Evolutionary conservation across 2,329 filamentous ascomycete species (phyloP).

Genomic region (Magnaporthales sp.): DNA sequence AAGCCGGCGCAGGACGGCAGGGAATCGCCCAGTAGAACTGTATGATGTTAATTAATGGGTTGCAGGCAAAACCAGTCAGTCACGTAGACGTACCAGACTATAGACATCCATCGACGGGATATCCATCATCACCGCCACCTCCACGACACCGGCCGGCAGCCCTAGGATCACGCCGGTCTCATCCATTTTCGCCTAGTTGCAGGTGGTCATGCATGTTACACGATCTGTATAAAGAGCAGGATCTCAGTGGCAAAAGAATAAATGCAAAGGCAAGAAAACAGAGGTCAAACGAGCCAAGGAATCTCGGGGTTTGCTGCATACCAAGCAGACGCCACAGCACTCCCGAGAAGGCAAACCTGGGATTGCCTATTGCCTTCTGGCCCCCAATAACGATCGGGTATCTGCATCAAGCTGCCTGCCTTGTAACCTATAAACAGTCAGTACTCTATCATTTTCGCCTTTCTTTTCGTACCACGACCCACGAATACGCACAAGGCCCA

Average conservation of each 20-base stretch:
- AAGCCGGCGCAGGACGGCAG: not conserved
- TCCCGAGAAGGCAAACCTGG: not conserved
- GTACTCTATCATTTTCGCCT: not conserved
- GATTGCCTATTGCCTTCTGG: not conserved
- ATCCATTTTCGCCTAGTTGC: not conserved
- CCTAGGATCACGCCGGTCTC: not conserved
- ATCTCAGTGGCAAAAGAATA: not conserved
- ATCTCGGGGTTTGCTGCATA: not conserved
- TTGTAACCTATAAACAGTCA: not conserved
- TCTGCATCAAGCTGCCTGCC: not conserved
- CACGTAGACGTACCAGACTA: not conserved
- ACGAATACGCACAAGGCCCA: not conserved
- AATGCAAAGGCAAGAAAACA: not conserved
- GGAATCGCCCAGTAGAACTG: not conserved
- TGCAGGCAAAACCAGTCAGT: not conserved
- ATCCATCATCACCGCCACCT: not conserved
- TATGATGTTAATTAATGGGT: not conserved
- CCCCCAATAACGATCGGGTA: not conserved
- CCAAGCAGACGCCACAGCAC: not conserved
- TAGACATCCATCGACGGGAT: not conserved
- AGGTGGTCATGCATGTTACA: not conserved
- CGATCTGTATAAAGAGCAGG: not conserved
- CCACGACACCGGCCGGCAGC: not conserved
- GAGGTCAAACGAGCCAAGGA: not conserved
- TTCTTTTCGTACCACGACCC: not conserved